Percentiles rank a stretch among this genome's conserved stretches.
Conservation (phyloP, 163 green algal genomes). For the Picocystis sp. region DNA sequence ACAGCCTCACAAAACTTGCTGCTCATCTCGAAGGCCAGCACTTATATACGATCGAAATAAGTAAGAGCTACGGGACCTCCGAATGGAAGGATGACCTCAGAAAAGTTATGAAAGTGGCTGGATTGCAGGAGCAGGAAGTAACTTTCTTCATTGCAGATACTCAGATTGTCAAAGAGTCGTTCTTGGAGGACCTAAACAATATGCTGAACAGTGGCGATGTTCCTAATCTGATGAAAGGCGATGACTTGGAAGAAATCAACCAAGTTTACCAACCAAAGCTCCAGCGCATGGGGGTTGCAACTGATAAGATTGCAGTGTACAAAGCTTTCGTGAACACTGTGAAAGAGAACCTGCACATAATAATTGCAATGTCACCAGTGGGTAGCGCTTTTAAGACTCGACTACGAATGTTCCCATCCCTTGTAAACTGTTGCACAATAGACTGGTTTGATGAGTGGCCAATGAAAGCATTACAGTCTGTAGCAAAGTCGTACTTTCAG, state of each 20-base stretch:
- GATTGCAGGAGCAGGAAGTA: constrained; percentile 43
- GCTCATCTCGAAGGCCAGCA: constrained; percentile 43
- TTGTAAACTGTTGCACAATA: constrained; percentile 79
- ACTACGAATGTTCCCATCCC: constrained; percentile 64
- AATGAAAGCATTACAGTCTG: constrained; percentile 41
- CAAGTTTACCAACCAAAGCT: constrained; percentile 41
- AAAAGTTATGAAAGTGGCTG: constrained; percentile 44
- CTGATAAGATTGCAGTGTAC: constrained; percentile 44
- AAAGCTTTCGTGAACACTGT: constrained; percentile 45
- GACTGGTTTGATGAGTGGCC: constrained; percentile 75
- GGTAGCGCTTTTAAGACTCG: constrained; percentile 59
- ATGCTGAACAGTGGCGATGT: constrained; percentile 60
- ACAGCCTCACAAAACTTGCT: constrained; percentile 54
- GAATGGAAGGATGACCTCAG: constrained; percentile 67
- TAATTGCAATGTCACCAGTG: constrained; percentile 64
- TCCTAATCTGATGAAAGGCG: constrained; percentile 44
- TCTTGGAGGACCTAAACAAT: constrained; percentile 73
- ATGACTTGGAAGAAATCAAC: constrained; percentile 51
- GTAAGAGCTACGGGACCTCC: constrained; percentile 50
- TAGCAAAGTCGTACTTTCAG: constrained; percentile 37
- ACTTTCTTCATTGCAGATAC: constrained; percentile 67
- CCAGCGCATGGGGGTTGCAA: constrained; percentile 24
- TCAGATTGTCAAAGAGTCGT: constrained; percentile 54
- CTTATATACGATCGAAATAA: constrained; percentile 54
- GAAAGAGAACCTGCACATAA: constrained; percentile 48